Conservation (phyloP, 202 grass and related monocot species). For the Brachypodium distachyon region DNA sequence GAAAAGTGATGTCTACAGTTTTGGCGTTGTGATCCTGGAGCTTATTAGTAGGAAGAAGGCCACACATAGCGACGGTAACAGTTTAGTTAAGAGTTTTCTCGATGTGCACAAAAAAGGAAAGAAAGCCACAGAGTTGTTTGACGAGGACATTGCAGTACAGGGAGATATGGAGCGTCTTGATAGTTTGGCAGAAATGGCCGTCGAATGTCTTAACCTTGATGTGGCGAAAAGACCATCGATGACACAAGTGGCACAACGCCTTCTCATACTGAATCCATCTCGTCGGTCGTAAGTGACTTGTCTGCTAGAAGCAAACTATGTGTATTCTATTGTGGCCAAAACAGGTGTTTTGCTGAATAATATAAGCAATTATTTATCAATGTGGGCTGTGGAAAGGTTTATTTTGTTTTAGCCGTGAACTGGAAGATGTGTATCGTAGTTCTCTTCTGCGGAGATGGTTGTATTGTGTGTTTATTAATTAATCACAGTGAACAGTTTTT, state of each 20-base stretch:
- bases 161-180: neutral
- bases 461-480: too few relatives aligned
- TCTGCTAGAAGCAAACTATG: too few relatives aligned
- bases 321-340: too few relatives aligned
- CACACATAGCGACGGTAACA: neutral
- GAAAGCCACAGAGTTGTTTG: neutral
- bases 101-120: neutral
- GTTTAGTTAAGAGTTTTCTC: neutral
- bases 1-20: slow-evolving; percentile 18
- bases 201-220: neutral
- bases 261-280: neutral
- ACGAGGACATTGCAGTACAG: neutral
- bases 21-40: neutral
- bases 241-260: neutral
- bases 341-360: too few relatives aligned
- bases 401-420: too few relatives aligned
- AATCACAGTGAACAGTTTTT: too few relatives aligned
- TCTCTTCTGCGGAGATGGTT: too few relatives aligned
- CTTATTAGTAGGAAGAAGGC: neutral
- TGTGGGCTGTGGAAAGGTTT: too few relatives aligned
- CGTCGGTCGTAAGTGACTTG: neutral
- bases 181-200: neutral
- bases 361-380: too few relatives aligned
- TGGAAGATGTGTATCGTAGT: too few relatives aligned
- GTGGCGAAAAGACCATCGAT: neutral